Conservation (phyloP, 2,329 filamentous ascomycete species). For the Lachnellula hyalina region DNA sequence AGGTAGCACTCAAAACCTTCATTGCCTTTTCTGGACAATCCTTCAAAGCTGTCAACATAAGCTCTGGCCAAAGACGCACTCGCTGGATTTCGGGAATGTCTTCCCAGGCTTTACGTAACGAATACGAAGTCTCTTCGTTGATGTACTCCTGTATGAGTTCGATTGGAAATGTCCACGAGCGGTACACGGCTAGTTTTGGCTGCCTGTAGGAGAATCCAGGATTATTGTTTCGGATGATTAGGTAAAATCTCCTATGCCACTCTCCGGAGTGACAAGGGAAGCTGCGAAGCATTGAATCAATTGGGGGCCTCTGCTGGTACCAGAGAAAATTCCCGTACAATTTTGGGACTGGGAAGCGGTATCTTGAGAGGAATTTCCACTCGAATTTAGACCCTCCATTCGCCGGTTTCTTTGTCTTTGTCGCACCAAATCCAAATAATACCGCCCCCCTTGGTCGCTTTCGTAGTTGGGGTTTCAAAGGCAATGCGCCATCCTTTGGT, state of each 20-base stretch:
- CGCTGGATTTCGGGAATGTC: not conserved
- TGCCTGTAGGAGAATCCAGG: not conserved
- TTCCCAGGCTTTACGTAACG: constrained; percentile 8
- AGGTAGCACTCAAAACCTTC: constrained; percentile 22
- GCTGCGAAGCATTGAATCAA: not conserved
- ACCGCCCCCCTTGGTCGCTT: too few relatives aligned
- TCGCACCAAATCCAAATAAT: too few relatives aligned
- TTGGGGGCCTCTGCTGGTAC: not conserved
- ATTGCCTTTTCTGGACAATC: constrained; percentile 16
- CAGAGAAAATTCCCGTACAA: not conserved
- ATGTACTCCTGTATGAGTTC: not conserved
- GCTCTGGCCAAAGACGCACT: constrained; percentile 15
- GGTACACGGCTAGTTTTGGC: not conserved
- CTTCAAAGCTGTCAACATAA: constrained; percentile 18
- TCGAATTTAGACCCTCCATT: too few relatives aligned
- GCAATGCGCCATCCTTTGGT: too few relatives aligned
- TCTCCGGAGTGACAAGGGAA: not conserved
- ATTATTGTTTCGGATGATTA: not conserved
- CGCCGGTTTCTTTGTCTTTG: too few relatives aligned
- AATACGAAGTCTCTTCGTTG: not conserved
- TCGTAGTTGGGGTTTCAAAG: too few relatives aligned
- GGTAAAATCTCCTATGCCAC: not conserved
- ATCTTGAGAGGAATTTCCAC: too few relatives aligned
- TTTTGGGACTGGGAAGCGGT: too few relatives aligned
- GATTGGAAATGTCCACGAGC: not conserved